phyloP scores from a whole-genome alignment of 176 grass and related monocot genomes.

The Pontederia paniculata region DNA sequence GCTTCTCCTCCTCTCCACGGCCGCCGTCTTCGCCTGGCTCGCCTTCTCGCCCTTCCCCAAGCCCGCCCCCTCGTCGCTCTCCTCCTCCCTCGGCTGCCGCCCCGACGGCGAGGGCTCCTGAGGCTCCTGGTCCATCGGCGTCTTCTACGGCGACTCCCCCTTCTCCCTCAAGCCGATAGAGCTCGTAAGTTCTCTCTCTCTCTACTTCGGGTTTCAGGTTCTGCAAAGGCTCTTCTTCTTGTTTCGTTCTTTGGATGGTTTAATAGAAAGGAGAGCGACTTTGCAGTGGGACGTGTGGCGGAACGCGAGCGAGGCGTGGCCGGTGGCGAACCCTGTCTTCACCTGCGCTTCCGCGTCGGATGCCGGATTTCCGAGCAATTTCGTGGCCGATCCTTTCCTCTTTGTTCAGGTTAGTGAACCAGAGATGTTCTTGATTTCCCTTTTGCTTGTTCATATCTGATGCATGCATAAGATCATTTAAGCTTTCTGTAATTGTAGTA shows the following conservation, averaged over 20 bases:
- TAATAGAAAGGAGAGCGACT: not conserved
- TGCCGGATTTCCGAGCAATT: slow-evolving; percentile 53
- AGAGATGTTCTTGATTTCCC: not conserved
- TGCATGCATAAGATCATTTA: not conserved
- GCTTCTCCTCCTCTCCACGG: slow-evolving; percentile 31
- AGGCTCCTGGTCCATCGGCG: slow-evolving; percentile 72
- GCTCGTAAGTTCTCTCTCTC: slow-evolving; percentile 20
- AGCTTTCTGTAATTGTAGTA: no score
- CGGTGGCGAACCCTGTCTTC: slow-evolving; percentile 66
- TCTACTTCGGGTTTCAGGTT: not conserved
- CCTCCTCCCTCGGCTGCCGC: slow-evolving; percentile 28
- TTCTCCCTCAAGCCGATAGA: slow-evolving; percentile 64
- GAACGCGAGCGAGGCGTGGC: slow-evolving; percentile 51
- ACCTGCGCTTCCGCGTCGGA: slow-evolving; percentile 51
- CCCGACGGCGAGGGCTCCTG: slow-evolving; percentile 78
- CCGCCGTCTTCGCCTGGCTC: slow-evolving; percentile 46
- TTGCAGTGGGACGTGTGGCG: slow-evolving; percentile 49
- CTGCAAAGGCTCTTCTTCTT: not conserved
- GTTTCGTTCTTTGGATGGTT: not conserved
- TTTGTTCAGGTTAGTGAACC: slow-evolving; percentile 52
- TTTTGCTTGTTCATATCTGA: not conserved
- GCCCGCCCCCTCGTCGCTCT: not conserved
- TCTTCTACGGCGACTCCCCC: slow-evolving; percentile 65
- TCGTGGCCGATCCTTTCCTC: slow-evolving; percentile 83
- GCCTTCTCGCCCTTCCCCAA: slow-evolving; percentile 28